A percentile compares a stretch with the other conserved stretches of the same genome.
Evolutionary conservation across 1,284 basidiomycete genomes (phyloP).

Genomic region (Ceratobasidium sp.): DNA sequence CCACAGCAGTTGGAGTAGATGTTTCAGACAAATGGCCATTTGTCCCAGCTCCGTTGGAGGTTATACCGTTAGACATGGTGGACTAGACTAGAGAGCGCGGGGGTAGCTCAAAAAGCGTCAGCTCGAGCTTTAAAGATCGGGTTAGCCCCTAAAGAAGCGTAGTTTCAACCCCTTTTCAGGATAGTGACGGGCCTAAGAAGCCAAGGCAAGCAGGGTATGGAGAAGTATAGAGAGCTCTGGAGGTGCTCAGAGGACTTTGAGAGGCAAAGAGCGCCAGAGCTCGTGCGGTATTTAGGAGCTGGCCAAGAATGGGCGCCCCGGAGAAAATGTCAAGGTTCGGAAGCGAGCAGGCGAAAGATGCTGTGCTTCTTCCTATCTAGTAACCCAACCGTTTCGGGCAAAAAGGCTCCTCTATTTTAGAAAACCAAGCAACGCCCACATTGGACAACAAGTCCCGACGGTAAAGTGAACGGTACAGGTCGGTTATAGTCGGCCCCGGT

Average conservation of each 20-base stretch:
- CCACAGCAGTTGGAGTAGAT: neutral
- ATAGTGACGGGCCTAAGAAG: neutral
- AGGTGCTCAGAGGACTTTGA: neutral
- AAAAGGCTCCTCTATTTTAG: neutral
- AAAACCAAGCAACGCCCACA: neutral
- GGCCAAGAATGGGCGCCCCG: conserved; percentile 8
- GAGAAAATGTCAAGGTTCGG: neutral
- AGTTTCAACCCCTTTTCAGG: conserved; percentile 7
- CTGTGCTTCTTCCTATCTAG: neutral
- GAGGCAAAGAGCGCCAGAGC: neutral
- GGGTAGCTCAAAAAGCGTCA: neutral
- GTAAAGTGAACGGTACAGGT: neutral
- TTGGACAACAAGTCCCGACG: neutral
- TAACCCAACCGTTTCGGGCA: neutral
- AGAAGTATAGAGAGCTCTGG: neutral
- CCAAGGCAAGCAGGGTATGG: too few species aligned
- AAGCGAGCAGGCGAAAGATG: conserved; percentile 1
- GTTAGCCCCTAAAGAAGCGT: conserved; percentile 26
- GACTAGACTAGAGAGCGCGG: too few species aligned
- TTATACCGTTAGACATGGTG: neutral
- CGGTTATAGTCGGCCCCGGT: conserved; percentile 19
- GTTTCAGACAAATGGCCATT: neutral
- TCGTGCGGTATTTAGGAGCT: neutral
- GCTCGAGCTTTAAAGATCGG: conserved; percentile 6
- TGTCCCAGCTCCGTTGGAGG: conserved; percentile 6